Percentiles rank a stretch among this genome's conserved stretches.
phyloP scores from a whole-genome alignment of 1,139 yeast species.

The Fermentozyma sake region DNA sequence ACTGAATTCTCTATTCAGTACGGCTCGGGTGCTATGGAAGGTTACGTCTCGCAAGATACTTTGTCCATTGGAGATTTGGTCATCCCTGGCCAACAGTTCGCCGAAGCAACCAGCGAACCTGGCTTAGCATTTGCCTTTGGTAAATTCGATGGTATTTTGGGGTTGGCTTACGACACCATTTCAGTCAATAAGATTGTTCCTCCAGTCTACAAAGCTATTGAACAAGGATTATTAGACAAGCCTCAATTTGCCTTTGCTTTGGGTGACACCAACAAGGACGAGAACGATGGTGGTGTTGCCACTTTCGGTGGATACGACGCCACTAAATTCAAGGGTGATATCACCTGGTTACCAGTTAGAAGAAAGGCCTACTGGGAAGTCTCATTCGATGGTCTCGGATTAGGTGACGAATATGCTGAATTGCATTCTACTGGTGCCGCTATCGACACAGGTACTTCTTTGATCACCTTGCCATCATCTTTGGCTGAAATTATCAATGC shows the following conservation, averaged over 20 bases:
- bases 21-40: slow-evolving; percentile 91
- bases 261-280: slow-evolving; percentile 67
- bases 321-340: slow-evolving; percentile 68
- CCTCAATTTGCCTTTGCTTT: slow-evolving; percentile 86
- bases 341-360: slow-evolving; percentile 94
- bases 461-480: slow-evolving; percentile 90
- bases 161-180: slow-evolving; percentile 88
- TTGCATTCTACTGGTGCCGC: slow-evolving; percentile 89
- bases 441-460: slow-evolving; percentile 96
- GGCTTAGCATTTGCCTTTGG: slow-evolving; percentile 98
- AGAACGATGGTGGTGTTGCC: slow-evolving; percentile 79
- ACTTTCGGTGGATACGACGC: slow-evolving; percentile 93
- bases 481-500: slow-evolving; percentile 92
- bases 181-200: slow-evolving; percentile 87
- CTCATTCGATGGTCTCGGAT: slow-evolving; percentile 78
- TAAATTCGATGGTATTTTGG: slow-evolving; percentile 94
- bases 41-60: slow-evolving; percentile 83
- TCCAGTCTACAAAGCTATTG: slow-evolving; percentile 85
- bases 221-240: slow-evolving; percentile 73
- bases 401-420: slow-evolving; percentile 87
- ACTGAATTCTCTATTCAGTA: slow-evolving; percentile 78
- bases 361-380: slow-evolving; percentile 99
- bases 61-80: slow-evolving; percentile 76
- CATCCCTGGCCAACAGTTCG: slow-evolving; percentile 87
- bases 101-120: slow-evolving; percentile 95